Conservation (phyloP, 140 eudicot genomes). For the Stevia rebaudiana region DNA sequence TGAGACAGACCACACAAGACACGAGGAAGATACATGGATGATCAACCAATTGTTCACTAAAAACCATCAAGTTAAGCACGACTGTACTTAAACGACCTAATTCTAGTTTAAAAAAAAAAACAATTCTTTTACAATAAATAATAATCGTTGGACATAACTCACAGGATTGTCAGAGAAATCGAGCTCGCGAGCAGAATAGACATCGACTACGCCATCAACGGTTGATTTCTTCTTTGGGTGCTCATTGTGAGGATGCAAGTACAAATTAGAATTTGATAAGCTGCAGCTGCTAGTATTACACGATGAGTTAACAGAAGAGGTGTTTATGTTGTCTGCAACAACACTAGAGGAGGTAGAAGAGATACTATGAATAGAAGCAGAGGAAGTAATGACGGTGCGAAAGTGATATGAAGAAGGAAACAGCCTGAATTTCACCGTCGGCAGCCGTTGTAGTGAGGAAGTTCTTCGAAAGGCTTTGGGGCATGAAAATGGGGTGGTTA, state of each 20-base stretch:
- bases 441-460: not conserved
- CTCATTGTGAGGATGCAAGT: conserved; percentile 31
- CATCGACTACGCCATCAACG: conserved; percentile 25
- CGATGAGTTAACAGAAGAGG: conserved; percentile 7
- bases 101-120: not conserved
- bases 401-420: conserved; percentile 43
- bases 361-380: conserved; percentile 13
- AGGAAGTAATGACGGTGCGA: conserved; percentile 29
- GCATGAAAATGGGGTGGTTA: not conserved
- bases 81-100: not conserved
- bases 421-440: conserved; percentile 33
- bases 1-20: not conserved
- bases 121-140: not conserved
- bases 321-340: not conserved
- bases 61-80: not conserved
- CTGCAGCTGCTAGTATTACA: conserved; percentile 16
- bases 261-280: conserved; percentile 8
- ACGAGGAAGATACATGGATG: not conserved
- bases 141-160: conserved; percentile 11
- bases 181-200: conserved; percentile 24
- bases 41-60: not conserved
- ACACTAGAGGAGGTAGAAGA: conserved; percentile 9
- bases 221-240: conserved; percentile 10
- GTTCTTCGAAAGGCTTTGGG: conserved; percentile 3
- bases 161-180: conserved; percentile 36